Evolutionary conservation across 768 basidiomycete species (phyloP).

Genomic region (Kwoniella shandongensis): DNA sequence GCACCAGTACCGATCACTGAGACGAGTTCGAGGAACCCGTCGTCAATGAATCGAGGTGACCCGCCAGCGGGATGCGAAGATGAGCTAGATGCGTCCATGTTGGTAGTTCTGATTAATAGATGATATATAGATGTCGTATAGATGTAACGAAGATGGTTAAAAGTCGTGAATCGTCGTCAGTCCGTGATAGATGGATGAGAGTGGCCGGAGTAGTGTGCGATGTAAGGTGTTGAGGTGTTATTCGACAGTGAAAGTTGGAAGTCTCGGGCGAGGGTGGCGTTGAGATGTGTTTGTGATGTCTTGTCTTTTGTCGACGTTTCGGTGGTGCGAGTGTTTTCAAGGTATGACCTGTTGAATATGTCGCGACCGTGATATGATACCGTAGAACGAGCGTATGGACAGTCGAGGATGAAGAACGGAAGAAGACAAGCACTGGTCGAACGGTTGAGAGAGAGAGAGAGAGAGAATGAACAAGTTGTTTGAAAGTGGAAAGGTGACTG

Average conservation of each 20-base stretch:
- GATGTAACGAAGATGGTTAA: neutral
- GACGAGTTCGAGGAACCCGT: constrained; percentile 73
- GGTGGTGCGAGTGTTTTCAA: no score
- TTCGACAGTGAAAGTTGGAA: neutral
- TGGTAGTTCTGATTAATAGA: neutral
- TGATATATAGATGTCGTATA: neutral
- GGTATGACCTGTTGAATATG: neutral
- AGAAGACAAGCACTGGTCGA: neutral
- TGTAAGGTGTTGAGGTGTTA: neutral
- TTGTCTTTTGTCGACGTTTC: no score
- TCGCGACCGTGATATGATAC: neutral
- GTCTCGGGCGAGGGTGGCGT: no score
- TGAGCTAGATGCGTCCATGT: constrained; percentile 21
- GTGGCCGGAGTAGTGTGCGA: neutral
- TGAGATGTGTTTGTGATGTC: no score
- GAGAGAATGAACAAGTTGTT: neutral
- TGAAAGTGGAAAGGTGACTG: no score
- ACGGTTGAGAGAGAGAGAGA: neutral
- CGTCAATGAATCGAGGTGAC: constrained; percentile 64
- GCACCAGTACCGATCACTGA: constrained; percentile 86
- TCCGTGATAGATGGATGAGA: constrained; percentile 1
- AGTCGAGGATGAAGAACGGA: neutral
- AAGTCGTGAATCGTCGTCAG: neutral
- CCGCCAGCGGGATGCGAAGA: constrained; percentile 60
- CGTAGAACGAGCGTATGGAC: neutral